These are phyloP conservation scores for Lindgomyces ingoldianus DNA, from an alignment of 495 filamentous ascomycete species.

Conservation along the genomic window DNA sequence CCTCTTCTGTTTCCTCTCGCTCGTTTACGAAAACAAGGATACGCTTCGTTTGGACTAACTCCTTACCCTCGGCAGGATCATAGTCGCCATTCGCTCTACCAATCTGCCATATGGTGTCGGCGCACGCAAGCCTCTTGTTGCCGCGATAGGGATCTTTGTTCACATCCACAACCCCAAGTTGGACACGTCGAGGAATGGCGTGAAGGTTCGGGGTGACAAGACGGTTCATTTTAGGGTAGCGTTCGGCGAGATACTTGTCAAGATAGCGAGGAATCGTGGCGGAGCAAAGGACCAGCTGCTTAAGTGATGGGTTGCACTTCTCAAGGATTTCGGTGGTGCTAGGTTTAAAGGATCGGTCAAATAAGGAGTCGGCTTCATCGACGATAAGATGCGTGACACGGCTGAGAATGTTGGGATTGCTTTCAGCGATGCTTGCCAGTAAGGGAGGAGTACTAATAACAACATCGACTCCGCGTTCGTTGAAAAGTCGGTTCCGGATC, in stretches of 20 bases:
- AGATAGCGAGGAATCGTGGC: constrained; percentile 91
- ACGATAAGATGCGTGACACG: constrained; percentile 83
- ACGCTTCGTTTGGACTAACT: constrained; percentile 67
- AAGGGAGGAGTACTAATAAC: constrained; percentile 87
- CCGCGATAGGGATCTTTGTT: constrained; percentile 85
- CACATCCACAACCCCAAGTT: constrained; percentile 89
- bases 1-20: constrained; percentile 79
- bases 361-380: constrained; percentile 92
- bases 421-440: constrained; percentile 77
- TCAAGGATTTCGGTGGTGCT: constrained; percentile 80
- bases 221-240: constrained; percentile 78
- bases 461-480: constrained; percentile 78
- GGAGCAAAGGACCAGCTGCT: constrained; percentile 92
- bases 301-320: constrained; percentile 70
- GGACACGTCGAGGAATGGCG: constrained; percentile 90
- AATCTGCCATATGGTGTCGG: constrained; percentile 90
- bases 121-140: constrained; percentile 88
- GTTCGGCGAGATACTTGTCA: constrained; percentile 74
- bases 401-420: constrained; percentile 83
- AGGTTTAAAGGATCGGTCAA: constrained; percentile 87
- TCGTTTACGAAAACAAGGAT: constrained; percentile 98
- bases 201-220: constrained; percentile 94
- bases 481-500: constrained; percentile 85
- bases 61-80: constrained; percentile 47
- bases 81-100: constrained; percentile 68